A percentile compares a stretch with the other conserved stretches of the same genome.
Evolutionary conservation across 176 grass and related monocot genomes (phyloP).

Genomic region (Bolboschoenus planiculmis): DNA sequence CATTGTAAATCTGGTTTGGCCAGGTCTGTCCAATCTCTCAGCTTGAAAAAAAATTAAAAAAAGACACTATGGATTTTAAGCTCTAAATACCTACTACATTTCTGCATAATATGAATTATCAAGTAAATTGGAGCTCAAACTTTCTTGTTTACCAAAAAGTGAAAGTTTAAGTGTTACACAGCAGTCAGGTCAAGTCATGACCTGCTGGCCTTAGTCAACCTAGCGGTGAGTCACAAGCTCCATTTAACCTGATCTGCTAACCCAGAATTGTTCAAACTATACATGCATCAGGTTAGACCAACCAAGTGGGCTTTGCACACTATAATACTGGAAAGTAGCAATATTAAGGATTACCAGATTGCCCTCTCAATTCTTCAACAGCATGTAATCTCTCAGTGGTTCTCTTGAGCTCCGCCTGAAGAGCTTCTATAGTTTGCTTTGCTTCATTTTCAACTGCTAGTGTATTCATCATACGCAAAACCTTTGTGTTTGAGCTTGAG

Average conservation of each 20-base stretch:
- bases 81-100: background rate
- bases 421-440: constrained; percentile 92
- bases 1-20: background rate
- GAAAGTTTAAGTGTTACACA: background rate
- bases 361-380: constrained; percentile 93
- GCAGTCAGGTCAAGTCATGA: background rate
- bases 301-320: too few relatives aligned
- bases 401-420: constrained; percentile 88
- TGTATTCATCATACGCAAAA: constrained; percentile 94
- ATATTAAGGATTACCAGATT: constrained; percentile 50
- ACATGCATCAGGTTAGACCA: background rate
- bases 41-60: background rate
- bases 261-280: background rate
- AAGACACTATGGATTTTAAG: background rate
- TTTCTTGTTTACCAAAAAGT: background rate
- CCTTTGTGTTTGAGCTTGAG: constrained; percentile 80
- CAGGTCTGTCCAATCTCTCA: background rate
- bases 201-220: background rate
- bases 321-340: background rate
- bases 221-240: background rate
- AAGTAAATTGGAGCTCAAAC: background rate
- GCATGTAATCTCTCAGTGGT: constrained; percentile 78
- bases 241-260: background rate
- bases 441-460: constrained; percentile 85
- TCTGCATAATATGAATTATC: background rate